Percentiles rank a stretch among this genome's conserved stretches.
Conservation (phyloP, 257 asterid species). For the Cordia subcordata region DNA sequence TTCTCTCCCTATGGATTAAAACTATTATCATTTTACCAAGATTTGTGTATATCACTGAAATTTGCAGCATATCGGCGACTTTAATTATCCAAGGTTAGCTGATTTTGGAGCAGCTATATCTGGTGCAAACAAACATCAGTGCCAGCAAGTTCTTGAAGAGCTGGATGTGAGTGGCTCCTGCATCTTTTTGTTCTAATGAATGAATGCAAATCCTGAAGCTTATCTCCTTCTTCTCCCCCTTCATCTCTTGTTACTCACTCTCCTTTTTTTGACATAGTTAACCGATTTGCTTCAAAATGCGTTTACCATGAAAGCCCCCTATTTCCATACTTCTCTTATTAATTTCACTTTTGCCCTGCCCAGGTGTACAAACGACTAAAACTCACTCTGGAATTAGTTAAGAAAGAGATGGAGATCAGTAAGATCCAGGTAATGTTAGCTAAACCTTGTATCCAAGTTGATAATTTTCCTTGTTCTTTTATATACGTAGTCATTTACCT, state of each 20-base stretch:
- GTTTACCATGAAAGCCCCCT: too few species aligned
- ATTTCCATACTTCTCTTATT: background rate
- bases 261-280: too few species aligned
- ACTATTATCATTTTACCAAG: background rate
- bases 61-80: slow-evolving; percentile 93
- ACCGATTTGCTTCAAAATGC: too few species aligned
- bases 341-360: background rate
- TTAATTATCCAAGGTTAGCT: slow-evolving; percentile 91
- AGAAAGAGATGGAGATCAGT: slow-evolving; percentile 99
- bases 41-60: slow-evolving; percentile 21
- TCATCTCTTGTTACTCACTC: too few species aligned
- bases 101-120: slow-evolving; percentile 99
- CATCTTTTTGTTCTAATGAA: background rate
- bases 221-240: background rate
- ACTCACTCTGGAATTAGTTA: slow-evolving; percentile 84
- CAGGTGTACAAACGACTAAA: slow-evolving; percentile 84
- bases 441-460: slow-evolving; percentile 4
- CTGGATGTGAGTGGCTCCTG: slow-evolving; percentile 68
- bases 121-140: slow-evolving; percentile 79
- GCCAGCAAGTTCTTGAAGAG: slow-evolving; percentile 98
- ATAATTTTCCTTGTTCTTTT: background rate
- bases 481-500: slow-evolving; percentile 7
- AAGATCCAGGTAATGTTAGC: slow-evolving; percentile 70
- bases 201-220: background rate
- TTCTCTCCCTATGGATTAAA: background rate